A percentile compares a stretch with the other conserved stretches of the same genome.
These are phyloP conservation scores for Scytalidium lignicola DNA, from an alignment of 2,329 filamentous ascomycete species.

Conservation along the genomic window DNA sequence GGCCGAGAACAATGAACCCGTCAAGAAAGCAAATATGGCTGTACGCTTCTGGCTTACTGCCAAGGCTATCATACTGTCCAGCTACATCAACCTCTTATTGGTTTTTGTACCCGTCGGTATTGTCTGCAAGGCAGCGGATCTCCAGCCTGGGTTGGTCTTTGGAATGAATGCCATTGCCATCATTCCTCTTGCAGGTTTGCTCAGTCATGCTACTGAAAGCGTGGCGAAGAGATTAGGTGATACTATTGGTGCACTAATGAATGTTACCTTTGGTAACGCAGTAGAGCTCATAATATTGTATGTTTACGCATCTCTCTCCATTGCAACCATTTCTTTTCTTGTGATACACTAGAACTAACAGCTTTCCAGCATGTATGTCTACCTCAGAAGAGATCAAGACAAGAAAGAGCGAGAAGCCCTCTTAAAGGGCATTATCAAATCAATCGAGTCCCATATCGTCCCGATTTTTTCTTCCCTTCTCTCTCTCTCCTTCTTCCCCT, in stretches of 20 bases:
- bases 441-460: slow-evolving; percentile 40
- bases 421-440: slow-evolving; percentile 37
- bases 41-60: slow-evolving; percentile 31
- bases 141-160: slow-evolving; percentile 59
- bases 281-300: slow-evolving; percentile 76
- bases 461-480: slow-evolving; percentile 11
- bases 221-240: slow-evolving; percentile 70
- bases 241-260: slow-evolving; percentile 66
- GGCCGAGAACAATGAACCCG: slow-evolving; percentile 3
- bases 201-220: slow-evolving; percentile 70
- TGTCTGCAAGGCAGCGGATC: slow-evolving; percentile 48
- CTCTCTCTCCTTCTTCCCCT: slow-evolving; percentile 17
- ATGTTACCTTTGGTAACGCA: slow-evolving; percentile 74
- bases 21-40: slow-evolving; percentile 21
- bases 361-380: slow-evolving; percentile 48
- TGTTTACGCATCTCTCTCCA: slow-evolving; percentile 18
- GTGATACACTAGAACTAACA: slow-evolving; percentile 17
- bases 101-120: slow-evolving; percentile 78
- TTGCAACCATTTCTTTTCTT: background rate
- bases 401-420: slow-evolving; percentile 40
- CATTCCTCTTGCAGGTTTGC: slow-evolving; percentile 65
- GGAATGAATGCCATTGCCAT: slow-evolving; percentile 72
- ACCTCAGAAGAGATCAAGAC: slow-evolving; percentile 36
- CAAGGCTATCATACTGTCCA: slow-evolving; percentile 61
- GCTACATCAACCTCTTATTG: slow-evolving; percentile 72